Evolutionary conservation across 257 asterid species (phyloP), one percentile per base, ranked within the genome.

Genomic region (Petunia axillaris): DNA sequence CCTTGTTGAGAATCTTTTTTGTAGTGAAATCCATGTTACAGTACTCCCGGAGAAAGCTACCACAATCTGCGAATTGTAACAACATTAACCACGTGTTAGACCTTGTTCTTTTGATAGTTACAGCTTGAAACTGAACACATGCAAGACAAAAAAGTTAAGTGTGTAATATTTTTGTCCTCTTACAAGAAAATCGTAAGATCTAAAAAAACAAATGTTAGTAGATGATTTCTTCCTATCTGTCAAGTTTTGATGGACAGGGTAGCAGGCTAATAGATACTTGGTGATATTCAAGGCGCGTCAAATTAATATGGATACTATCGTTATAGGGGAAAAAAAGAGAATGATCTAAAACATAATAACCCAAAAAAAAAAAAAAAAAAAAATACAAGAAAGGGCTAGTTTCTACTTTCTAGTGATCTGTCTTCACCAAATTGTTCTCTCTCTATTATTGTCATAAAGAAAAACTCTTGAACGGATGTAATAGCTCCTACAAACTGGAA

Each of bases 11-110:
- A 25, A 71, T 10, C 5, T 10, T 46, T 71, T 48, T 71, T 10
- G 77, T 48, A 48, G 43, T 71, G 58, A 48, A 71, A 25, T 48
- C 60, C 77, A 71, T 71, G 43, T 48, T 48, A 46, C 25, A 71
- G 25, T 25, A 25, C 55, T 52, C 55, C 10, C 55, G 55, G 55
- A 52, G 55, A 50, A 48, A 25, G 25, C 60, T 25, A 71, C 11
- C 60, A 71, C 25, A 71, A 11, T 71, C 77, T 71, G 60, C 35
- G 35, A 16, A 70, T 2, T 16, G 16, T 3, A 16, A 25, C 25
- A 10, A 68, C 9, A 68, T 36, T 36, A 36, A 36, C 43, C 16
- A 63, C 8, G 70, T 64, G 70, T 39, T 39, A 6, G 3, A 1
- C n/a, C 25, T 64, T 38, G 48, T 64, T 63, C 43, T 63, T 36